These are phyloP conservation scores for Linaria vulgaris DNA, from an alignment of 257 asterid species.

Conservation along the genomic window DNA sequence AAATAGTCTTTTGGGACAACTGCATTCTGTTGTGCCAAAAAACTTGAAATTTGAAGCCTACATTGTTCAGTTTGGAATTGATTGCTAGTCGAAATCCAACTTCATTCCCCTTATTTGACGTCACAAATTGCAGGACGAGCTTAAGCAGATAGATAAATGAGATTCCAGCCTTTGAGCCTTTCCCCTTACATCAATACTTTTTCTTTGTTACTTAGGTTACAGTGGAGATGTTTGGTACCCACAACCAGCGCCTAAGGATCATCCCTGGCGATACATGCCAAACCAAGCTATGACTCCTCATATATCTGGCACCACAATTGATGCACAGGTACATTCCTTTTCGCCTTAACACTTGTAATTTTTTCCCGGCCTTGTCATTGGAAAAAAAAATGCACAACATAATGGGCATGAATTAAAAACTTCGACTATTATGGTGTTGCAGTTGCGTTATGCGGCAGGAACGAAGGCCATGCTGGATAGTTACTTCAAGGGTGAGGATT, in stretches of 20 bases:
- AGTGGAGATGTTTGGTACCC: slow-evolving; percentile 99
- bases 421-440: slow-evolving; percentile 25
- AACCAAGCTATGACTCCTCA: slow-evolving; percentile 99
- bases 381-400: neutral
- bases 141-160: neutral
- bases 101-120: neutral
- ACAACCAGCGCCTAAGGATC: slow-evolving; percentile 99
- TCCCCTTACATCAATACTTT: neutral
- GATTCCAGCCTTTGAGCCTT: neutral
- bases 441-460: slow-evolving; percentile 96
- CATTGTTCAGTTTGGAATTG: neutral
- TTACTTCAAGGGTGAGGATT: slow-evolving; percentile 95
- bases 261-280: slow-evolving; percentile 99
- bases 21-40: neutral
- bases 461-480: slow-evolving; percentile 90
- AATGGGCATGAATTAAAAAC: neutral
- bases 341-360: too few species aligned
- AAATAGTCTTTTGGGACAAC: neutral
- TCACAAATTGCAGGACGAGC: too few species aligned
- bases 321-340: slow-evolving; percentile 66
- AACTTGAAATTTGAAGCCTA: neutral
- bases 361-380: neutral
- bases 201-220: slow-evolving; percentile 49
- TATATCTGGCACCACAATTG: slow-evolving; percentile 94
- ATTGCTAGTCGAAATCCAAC: neutral